Evolutionary conservation across 306 rosid species (phyloP), one percentile per base, ranked within the genome.

Genomic region (Castanospermum australe): DNA sequence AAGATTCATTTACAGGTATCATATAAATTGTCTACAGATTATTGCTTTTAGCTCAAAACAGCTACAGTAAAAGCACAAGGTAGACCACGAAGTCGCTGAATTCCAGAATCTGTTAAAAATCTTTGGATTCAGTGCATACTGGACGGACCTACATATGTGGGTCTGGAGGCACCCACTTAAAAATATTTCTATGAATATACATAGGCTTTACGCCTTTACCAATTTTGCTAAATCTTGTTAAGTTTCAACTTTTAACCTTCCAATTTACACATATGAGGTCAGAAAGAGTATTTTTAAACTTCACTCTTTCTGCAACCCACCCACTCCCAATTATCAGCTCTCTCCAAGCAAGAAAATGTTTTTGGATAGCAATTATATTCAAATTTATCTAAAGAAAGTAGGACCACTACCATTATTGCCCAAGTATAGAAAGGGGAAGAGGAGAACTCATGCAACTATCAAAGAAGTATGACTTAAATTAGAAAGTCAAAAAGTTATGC

Each of bases 11-110:
- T 14, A 33, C 18, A 63, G 15, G 67, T 25, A 65, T 52, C 22
- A 44, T 20, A 75, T 25, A 70, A 44, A 36, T 33, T 17, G 21
- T 33, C 64, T 38, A 21, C 9, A 30, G 8, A 42, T 59, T 21
- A 72, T 63, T 14, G 12, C 60, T 68, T 65, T 72, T 20, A 65
- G 67, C 72, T 38, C 48, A 45, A 41, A n/a, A 71, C 15, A 24
- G 59, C 63, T 81, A 33, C 15, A 52, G 28, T 22, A 25, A 17
- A 35, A 54, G 20, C 56, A 36, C 41, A 36, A 57, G 59, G 41
- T 35, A 11, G 48, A 41, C 30, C 38, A 60, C 44, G 35, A 24
- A 28, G 36, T 71, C 66, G 38, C 57, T 18, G 74, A 56, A 75
- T 67, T 20, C 51, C 33, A 67, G 8, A 71, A 56, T 61, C 10